phyloP scores from a whole-genome alignment of 768 basidiomycete species.

The Lactifluus rugatus region DNA sequence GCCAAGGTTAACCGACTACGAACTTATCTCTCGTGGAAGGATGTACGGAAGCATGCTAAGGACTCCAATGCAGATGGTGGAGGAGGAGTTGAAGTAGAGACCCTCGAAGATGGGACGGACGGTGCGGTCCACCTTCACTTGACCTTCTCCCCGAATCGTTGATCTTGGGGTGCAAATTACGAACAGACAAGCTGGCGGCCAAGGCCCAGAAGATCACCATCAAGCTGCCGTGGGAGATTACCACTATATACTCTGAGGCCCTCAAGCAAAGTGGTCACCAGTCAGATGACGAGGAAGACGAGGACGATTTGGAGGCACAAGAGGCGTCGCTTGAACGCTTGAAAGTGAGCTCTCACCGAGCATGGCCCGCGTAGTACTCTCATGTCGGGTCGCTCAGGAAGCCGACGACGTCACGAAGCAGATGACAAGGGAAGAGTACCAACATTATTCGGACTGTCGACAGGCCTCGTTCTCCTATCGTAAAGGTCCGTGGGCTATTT shows the following conservation, averaged over 20 bases:
- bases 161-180: background rate
- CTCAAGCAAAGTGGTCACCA: conserved; percentile 38
- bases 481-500: conserved; percentile 53
- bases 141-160: background rate
- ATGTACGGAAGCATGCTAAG: conserved; percentile 91
- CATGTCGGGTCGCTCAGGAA: conserved; percentile 42
- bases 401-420: conserved; percentile 90
- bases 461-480: conserved; percentile 96
- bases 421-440: conserved; percentile 96
- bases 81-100: conserved; percentile 74
- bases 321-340: conserved; percentile 87
- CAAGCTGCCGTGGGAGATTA: conserved; percentile 93
- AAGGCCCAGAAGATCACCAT: conserved; percentile 92
- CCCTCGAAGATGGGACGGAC: conserved; percentile 73
- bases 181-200: conserved; percentile 59
- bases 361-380: background rate
- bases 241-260: conserved; percentile 84
- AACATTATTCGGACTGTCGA: conserved; percentile 92
- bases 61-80: conserved; percentile 78
- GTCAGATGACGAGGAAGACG: conserved; percentile 92
- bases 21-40: conserved; percentile 95
- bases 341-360: conserved; percentile 35
- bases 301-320: conserved; percentile 92
- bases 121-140: conserved; percentile 34
- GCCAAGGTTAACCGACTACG: conserved; percentile 88